Conservation (phyloP, 2,329 filamentous ascomycete species). For the Epichloe bromicola region DNA sequence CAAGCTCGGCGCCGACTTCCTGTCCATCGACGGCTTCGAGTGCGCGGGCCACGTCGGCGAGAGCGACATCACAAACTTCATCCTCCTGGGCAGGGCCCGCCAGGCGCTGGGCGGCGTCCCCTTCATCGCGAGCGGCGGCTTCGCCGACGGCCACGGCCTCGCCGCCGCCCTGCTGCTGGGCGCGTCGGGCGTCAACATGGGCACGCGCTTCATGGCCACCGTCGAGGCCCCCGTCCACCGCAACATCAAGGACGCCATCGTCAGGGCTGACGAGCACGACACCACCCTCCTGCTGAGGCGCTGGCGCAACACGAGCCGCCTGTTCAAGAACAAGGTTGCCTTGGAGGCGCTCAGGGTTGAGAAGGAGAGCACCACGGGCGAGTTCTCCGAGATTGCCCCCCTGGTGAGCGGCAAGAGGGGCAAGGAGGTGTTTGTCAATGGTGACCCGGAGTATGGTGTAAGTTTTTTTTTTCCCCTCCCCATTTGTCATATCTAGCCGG, state of each 20-base stretch:
- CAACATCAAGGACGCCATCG: slow-evolving; percentile 90
- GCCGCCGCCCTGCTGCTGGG: slow-evolving; percentile 83
- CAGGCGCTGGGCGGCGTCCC: slow-evolving; percentile 75
- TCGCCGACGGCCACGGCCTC: slow-evolving; percentile 86
- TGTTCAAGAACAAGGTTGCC: slow-evolving; percentile 86
- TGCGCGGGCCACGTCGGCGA: slow-evolving; percentile 86
- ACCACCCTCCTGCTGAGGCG: slow-evolving; percentile 77
- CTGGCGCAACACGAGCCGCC: slow-evolving; percentile 83
- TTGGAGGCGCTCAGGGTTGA: slow-evolving; percentile 72
- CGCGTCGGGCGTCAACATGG: slow-evolving; percentile 96
- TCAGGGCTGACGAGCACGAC: slow-evolving; percentile 77
- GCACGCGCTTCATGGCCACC: slow-evolving; percentile 94
- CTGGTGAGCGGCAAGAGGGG: slow-evolving; percentile 81
- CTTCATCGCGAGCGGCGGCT: slow-evolving; percentile 92
- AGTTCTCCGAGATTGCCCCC: slow-evolving; percentile 84
- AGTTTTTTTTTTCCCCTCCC: slow-evolving; percentile 22
- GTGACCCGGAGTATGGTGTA: slow-evolving; percentile 82
- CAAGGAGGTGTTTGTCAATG: slow-evolving; percentile 80
- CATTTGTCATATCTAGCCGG: no score
- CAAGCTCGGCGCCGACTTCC: slow-evolving; percentile 90
- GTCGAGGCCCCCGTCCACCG: slow-evolving; percentile 82
- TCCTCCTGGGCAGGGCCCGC: slow-evolving; percentile 71
- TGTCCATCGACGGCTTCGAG: slow-evolving; percentile 95
- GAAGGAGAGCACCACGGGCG: slow-evolving; percentile 65
- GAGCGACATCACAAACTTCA: slow-evolving; percentile 80